These are phyloP conservation scores for Penicillium olsonii DNA, from an alignment of 2,329 filamentous ascomycete species.

Conservation along the genomic window DNA sequence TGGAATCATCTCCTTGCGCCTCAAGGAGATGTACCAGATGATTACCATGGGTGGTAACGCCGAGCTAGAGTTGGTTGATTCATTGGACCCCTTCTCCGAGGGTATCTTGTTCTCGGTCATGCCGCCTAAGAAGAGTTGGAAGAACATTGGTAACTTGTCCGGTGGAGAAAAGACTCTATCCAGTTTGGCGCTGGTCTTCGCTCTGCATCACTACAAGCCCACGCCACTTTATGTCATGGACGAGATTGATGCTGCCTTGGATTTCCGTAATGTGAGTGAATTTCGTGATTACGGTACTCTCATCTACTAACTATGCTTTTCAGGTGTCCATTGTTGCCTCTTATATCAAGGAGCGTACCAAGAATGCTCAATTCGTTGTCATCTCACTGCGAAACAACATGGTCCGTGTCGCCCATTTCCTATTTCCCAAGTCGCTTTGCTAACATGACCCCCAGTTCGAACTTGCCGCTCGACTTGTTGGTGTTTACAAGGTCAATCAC, in stretches of 20 bases:
- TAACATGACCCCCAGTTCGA: constrained; percentile 64
- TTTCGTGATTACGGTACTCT: not conserved
- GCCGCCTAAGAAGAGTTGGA: constrained; percentile 99
- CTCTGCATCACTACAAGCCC: constrained; percentile 95
- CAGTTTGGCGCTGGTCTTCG: constrained; percentile 93
- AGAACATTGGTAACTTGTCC: constrained; percentile 94
- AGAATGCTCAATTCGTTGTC: constrained; percentile 98
- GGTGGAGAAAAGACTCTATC: constrained; percentile 97
- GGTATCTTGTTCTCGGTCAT: constrained; percentile 97
- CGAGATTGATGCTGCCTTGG: constrained; percentile 95
- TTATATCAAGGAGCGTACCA: constrained; percentile 98
- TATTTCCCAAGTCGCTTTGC: not conserved
- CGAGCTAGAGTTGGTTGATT: constrained; percentile 94
- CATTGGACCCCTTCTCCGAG: constrained; percentile 92
- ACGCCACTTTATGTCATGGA: constrained; percentile 99
- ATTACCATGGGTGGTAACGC: constrained; percentile 99
- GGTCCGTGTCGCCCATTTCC: constrained; percentile 43
- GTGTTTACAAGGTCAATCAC: constrained; percentile 99
- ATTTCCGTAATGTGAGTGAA: constrained; percentile 89
- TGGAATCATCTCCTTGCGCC: constrained; percentile 83
- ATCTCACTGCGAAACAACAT: constrained; percentile 98
- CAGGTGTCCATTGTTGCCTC: constrained; percentile 96
- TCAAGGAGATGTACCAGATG: constrained; percentile 99
- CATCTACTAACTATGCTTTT: constrained; percentile 10
- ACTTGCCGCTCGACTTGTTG: constrained; percentile 88